Conservation (phyloP, 2,329 filamentous ascomycete species). For the Neoarthrinium moseri region DNA sequence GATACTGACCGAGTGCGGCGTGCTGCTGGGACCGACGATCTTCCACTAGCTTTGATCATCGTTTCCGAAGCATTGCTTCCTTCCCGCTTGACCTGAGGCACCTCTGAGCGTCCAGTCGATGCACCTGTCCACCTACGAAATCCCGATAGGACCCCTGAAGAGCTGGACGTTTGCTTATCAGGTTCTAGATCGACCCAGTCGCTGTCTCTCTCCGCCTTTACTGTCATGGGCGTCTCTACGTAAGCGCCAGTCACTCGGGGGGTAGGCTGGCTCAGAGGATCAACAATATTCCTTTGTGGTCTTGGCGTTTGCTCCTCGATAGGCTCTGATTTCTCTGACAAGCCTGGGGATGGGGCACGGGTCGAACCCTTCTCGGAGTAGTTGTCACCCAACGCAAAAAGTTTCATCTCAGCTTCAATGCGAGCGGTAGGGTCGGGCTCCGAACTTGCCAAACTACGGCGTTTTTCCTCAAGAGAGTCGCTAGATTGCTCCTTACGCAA, state of each 20-base stretch:
- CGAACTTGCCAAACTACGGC: slow-evolving; percentile 45
- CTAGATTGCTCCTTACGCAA: slow-evolving; percentile 41
- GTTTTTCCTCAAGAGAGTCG: slow-evolving; percentile 48
- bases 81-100: slow-evolving; percentile 9
- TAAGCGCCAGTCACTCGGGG: slow-evolving; percentile 55
- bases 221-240: slow-evolving; percentile 53
- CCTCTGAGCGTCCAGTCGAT: slow-evolving; percentile 5
- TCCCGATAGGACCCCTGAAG: slow-evolving; percentile 1
- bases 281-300: slow-evolving; percentile 35
- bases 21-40: slow-evolving; percentile 26
- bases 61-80: slow-evolving; percentile 6
- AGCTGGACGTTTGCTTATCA: slow-evolving; percentile 4
- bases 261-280: slow-evolving; percentile 50
- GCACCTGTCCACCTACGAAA: slow-evolving; percentile 2
- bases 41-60: slow-evolving; percentile 1
- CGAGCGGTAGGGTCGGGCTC: slow-evolving; percentile 55
- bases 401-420: slow-evolving; percentile 54
- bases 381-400: slow-evolving; percentile 55
- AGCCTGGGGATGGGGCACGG: slow-evolving; percentile 46
- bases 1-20: slow-evolving; percentile 39
- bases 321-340: slow-evolving; percentile 31
- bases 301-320: slow-evolving; percentile 46
- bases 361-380: slow-evolving; percentile 56
- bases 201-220: slow-evolving; percentile 24
- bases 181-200: slow-evolving; percentile 10